Evolutionary conservation across 2,329 filamentous ascomycete species (phyloP), one percentile per base, ranked within the genome.

Genomic region (Trichothecium sympodiale): DNA sequence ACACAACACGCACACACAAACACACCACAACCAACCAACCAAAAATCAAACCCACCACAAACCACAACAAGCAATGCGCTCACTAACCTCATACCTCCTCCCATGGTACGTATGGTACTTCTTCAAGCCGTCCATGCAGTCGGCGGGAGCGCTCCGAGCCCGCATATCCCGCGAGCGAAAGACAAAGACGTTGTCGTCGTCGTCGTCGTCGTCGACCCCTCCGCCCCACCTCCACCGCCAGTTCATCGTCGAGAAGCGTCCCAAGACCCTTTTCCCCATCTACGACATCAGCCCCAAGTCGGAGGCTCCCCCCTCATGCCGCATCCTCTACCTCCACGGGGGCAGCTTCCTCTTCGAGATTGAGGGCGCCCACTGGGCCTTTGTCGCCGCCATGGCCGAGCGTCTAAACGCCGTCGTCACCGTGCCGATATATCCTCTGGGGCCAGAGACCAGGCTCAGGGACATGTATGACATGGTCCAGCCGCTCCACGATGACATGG

Each of bases 401-500:
- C 47, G 50, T 2, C 41, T 56, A 23, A 46, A 53, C 42, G 54
- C 54, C 31, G 43, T 49, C 10, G 41, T 55, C 29, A 53, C 51
- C 2, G 48, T 57, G 23, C 51, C 53, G 14, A 44, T 57, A 28
- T 55, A 55, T 30, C 54, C 54, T 7, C 43, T 57, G 18, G 53
- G 47, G 1, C 54, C 54, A 4, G 54, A 57, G 35, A 47, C 46
- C 29, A 44, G 43, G 15, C 42, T 56, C n/a, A 38, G 46, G 39
- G 48, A 49, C 26, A 53, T 55, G 43, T 57, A 54, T 28, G 52
- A 52, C 30, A 43, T 46, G 23, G 43, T 56, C 4, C 49, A 54
- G 42, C 51, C 51, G 12, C 42, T 55, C 17, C 44, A 56, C 41
- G 48, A 57, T 28, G 50, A 55, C 8, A 43, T 56, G 34, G 53